Base-by-base conservation (phyloP, 306 rosid genomes). In the Canavalia ensiformis region DNA sequence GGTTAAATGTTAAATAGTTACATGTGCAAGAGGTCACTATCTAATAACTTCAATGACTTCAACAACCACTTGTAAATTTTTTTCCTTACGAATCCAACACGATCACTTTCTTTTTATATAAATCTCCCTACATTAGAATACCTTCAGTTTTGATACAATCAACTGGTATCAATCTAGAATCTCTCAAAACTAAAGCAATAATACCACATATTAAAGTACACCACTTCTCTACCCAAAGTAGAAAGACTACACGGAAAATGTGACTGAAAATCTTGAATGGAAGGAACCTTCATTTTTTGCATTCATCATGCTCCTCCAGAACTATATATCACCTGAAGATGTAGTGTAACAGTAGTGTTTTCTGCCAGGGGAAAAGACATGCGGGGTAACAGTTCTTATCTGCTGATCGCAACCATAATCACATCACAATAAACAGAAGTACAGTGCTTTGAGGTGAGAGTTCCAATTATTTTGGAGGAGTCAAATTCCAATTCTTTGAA, bases 401-500 rank as follows among this genome's bases (percentile, higher is more conserved):
- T 13, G 77, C 54, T 64, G 60, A 46, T 45, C 67, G 76, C 54
- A 68, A 49, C 63, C 84, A 60, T 64, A 65, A 37, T 82, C 80
- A 76, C 42, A 52, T 50, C 25, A 80, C 57, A 75, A 59, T 73
- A 12, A 56, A 72, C 78, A 59, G 42, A 29, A 57, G 45, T 11
- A 57, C 35, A 18, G 30, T 49, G 64, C 88, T 80, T 45, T 18
- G 9, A 57, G 74, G 75, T 51, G 63, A 59, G 55, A 54, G 50
- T 54, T 68, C 52, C 30, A 75, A 83, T 84, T 84, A 89, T 82
- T 88, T 88, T 41, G 86, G 88, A 3, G 81, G 83, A 13, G 78
- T 52, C 74, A 74, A 69, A 83, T 86, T 85, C 91, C 89, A 86
- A 75, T 75, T 87, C 85, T 84, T 86, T n/a, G 90, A 74, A 34